Base-by-base conservation (phyloP, 108 stramenopile genomes). In the Cyclotella choctawhatcheeana region DNA sequence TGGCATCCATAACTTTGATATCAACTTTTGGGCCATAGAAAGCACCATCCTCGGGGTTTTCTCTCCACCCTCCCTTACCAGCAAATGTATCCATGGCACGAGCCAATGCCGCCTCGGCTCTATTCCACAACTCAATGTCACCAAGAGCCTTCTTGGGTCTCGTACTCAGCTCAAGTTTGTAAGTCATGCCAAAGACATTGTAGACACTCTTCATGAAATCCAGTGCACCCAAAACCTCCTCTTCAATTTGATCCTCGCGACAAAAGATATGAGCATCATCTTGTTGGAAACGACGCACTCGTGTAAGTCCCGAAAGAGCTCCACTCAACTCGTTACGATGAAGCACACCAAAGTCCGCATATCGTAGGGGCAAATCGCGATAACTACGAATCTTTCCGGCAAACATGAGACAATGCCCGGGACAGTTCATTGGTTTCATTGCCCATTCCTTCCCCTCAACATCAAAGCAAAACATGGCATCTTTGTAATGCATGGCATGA, bases 11-110 rank as follows among this genome's bases (percentile, higher is more conserved):
- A 7, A 99, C 98, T 91, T 99, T 99, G 84, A 99, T 99, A 84
- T 99, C 99, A 79, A 99, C 98, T 86, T 99, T 99, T 63, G 99
- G 99, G 14, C 99, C 99, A 76, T 99, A 99, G 78, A 99, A 99
- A 16, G 99, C 99, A 53, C 99, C 99, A 67, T 99, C 99, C 22
- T 97, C 99, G 29, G 98, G 95, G 73, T 99, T 99, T 27, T 93
- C 90, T 56, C 88, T 81, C 98, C 99, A 99, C 20, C 89, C 88
- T 14, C 98, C 99, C 44, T 93, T 83, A 6, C 97, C 96, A 29
- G 89, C 89, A 82, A 99, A 99, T 12, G 77, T 66, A 65, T 99
- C 89, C 89, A 99, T 93, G 22, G 98, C 98, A 70, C 82, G 82
- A 14, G 90, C 90, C 58, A 99, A 64, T 8, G 93, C 85, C 0